Base-by-base conservation (phyloP, 2,329 filamentous ascomycete species). In the Talaromyces atroroseus region DNA sequence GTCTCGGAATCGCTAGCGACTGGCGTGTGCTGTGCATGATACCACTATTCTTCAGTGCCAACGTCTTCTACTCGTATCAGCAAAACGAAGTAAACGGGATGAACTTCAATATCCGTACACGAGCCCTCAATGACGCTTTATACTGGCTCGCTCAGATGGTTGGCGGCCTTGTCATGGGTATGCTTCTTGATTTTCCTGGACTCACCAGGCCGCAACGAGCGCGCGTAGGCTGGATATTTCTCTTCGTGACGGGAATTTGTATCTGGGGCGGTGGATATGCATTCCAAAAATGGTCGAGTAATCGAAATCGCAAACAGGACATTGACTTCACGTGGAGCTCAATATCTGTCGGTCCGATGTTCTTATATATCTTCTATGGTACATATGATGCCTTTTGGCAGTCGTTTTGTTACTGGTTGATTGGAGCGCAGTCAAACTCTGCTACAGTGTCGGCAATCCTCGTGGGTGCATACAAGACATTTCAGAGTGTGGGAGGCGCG, bases 331-430 rank as follows among this genome's bases (percentile, higher is more conserved):
- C 69, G 7, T 63, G 74, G 38, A 78, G 76, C 34, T 60, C 68
- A 34, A 73, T 78, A 45, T 85, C 81, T 51, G 76, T 78, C 8
- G 85, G 84, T 0, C 84, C 85, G 10, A 85, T 88, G 64, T 82
- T 87, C 63, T 74, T 88, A 12, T 88, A 87, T 74, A 84, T 87
- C 66, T 87, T 86, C 71, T 88, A 87, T 66, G 85, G 86, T 34
- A 79, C 82, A 60, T 86, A 84, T 64, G 86, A 88, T 66, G 83
- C 85, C 0, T 76, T 84, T n/a, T 88, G 83, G 83, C 85, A 88
- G 67, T 82, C 80, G 2, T 80, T 75, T 60, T 81, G 83, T 51
- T 86, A 87, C 74, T 87, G 83, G 83, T 64, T 78, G 21, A 75
- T 79, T 54, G 76, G 77, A 12, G 73, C 76, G 2, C 70, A 71